Evolutionary conservation across 441 rosid genomes (phyloP).

Genomic region (Lepidium campestre): DNA sequence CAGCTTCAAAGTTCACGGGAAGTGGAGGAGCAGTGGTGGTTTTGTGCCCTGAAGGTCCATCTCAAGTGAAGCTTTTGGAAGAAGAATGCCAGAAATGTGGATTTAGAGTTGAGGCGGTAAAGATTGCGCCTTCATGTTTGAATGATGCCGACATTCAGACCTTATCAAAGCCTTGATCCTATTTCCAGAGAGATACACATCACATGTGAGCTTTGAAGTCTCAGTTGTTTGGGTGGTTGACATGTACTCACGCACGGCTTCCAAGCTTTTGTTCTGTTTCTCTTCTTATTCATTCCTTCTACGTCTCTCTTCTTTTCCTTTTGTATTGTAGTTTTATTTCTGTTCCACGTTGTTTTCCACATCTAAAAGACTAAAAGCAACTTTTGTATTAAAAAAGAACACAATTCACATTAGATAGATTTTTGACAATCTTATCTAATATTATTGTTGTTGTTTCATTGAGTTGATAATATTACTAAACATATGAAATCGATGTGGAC

Average conservation of each 20-base stretch:
- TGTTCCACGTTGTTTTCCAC: neutral
- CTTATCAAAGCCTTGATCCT: constrained; percentile 14
- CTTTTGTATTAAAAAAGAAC: too few species aligned
- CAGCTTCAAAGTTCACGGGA: constrained; percentile 88
- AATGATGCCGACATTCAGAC: constrained; percentile 40
- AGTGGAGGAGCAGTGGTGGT: constrained; percentile 94
- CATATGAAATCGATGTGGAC: neutral
- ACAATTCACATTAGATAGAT: too few species aligned
- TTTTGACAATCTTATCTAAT: neutral
- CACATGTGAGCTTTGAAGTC: neutral
- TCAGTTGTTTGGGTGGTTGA: neutral
- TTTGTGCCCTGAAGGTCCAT: constrained; percentile 62
- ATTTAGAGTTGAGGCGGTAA: constrained; percentile 48
- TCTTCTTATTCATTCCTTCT: neutral
- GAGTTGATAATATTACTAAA: neutral
- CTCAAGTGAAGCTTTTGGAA: constrained; percentile 62
- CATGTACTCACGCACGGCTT: neutral
- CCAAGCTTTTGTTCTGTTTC: neutral
- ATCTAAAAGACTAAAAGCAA: too few species aligned
- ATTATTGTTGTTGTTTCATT: neutral
- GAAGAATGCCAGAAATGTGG: constrained; percentile 67
- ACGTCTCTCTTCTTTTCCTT: neutral
- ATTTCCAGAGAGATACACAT: constrained; percentile 1
- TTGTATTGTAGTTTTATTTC: neutral
- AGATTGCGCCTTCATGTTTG: constrained; percentile 49